Conservation (phyloP, 139 green algal species). For the Chlamydomonas incerta region DNA sequence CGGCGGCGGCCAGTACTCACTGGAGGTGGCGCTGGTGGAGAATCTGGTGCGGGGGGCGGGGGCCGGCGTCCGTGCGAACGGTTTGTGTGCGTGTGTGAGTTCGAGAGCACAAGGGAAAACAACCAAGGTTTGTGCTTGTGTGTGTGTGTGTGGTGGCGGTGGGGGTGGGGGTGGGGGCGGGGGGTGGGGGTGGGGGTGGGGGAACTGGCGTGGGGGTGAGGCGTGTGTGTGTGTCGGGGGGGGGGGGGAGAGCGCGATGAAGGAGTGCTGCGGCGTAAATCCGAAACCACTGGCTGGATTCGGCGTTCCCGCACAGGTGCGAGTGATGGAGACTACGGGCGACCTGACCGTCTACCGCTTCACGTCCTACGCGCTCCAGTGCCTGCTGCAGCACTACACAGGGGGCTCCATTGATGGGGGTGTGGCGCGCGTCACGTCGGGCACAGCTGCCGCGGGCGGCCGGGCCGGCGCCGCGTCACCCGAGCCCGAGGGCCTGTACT, state of each 20-base stretch:
- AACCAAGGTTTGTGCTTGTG: no score
- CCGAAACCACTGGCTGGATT: no score
- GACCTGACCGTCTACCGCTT: constrained; percentile 81
- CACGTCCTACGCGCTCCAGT: constrained; percentile 70
- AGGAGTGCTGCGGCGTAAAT: no score
- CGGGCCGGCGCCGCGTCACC: neutral
- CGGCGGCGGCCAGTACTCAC: neutral
- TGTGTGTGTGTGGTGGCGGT: no score
- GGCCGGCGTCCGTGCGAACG: no score
- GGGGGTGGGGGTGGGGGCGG: no score
- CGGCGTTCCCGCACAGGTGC: constrained; percentile 45
- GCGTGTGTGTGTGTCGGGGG: no score
- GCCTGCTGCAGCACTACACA: constrained; percentile 61
- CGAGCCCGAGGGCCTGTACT: constrained; percentile 67
- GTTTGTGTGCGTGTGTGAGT: no score
- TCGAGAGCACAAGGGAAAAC: no score
- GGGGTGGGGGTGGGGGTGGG: neutral
- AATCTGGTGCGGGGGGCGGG: constrained; percentile 21
- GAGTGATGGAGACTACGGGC: constrained; percentile 82
- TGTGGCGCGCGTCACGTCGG: neutral
- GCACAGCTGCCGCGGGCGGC: neutral
- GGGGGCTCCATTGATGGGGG: neutral
- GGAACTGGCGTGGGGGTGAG: no score
- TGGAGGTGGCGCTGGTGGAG: constrained; percentile 23
- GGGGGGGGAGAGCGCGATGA: no score